A percentile compares a stretch with the other conserved stretches of the same genome.
Evolutionary conservation across 2,329 filamentous ascomycete species (phyloP).

Genomic region (Sporothrix pseudoabietina): DNA sequence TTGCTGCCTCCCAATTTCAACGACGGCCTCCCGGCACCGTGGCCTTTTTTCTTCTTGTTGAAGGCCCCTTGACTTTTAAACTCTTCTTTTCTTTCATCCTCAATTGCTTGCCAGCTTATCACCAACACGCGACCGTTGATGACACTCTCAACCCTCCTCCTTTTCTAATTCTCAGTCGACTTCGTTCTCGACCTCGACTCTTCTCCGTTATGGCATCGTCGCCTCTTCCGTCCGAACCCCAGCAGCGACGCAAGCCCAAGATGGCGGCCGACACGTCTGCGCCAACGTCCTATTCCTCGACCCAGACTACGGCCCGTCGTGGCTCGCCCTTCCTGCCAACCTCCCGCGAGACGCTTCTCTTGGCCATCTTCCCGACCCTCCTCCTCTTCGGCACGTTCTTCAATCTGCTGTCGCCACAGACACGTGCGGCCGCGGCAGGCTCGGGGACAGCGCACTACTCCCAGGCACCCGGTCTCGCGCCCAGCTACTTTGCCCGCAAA

Average conservation of each 20-base stretch:
- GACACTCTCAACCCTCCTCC: neutral
- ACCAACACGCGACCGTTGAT: neutral
- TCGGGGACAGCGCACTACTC: slow-evolving; percentile 42
- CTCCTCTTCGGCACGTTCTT: slow-evolving; percentile 82
- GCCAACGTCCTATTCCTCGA: neutral
- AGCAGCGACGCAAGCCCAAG: slow-evolving; percentile 29
- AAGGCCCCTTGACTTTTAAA: neutral
- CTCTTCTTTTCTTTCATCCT: neutral
- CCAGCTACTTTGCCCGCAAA: slow-evolving; percentile 92
- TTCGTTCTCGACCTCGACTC: neutral
- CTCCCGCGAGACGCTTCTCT: slow-evolving; percentile 63
- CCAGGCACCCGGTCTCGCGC: slow-evolving; percentile 52
- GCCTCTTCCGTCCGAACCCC: slow-evolving; percentile 14
- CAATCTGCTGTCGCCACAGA: slow-evolving; percentile 73
- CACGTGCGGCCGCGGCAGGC: slow-evolving; percentile 58
- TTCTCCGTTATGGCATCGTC: slow-evolving; percentile 22
- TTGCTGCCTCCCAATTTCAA: slow-evolving; percentile 16
- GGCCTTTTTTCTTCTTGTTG: neutral
- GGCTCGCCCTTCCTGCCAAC: slow-evolving; percentile 62
- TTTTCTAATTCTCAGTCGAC: neutral
- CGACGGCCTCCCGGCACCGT: slow-evolving; percentile 17
- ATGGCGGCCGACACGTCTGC: slow-evolving; percentile 24
- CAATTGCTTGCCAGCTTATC: too few relatives aligned
- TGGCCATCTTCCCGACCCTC: slow-evolving; percentile 73
- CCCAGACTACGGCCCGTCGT: neutral